Evolutionary conservation across 2,329 filamentous ascomycete genomes (phyloP), one percentile per base, ranked within the genome.

Genomic region (Pyrenophora graminea): DNA sequence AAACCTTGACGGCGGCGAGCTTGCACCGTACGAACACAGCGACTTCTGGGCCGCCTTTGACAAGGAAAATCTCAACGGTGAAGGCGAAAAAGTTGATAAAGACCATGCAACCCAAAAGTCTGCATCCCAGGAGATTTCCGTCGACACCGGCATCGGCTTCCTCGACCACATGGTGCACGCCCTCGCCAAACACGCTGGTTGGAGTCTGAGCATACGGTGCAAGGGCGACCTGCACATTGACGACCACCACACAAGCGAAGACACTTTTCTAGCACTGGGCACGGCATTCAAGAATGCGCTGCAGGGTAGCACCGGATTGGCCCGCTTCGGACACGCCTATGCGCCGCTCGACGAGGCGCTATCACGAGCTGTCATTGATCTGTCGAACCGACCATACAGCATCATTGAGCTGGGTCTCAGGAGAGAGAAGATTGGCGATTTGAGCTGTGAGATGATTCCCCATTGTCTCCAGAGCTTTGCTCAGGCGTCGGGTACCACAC

Each of bases 121-220:
- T 63, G 86, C 88, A 62, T 89, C 87, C 36, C 94, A 97, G 76
- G 86, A 85, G 54, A 97, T 97, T 71, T 85, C 85, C 69, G 82
- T 97, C 61, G 87, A 90, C 80, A 96, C 93, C 0, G 94, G 94
- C 59, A 96, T 99, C 74, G 94, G 94, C 53, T 99, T 99, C 77
- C 82, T 99, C 49, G 94, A 99, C 78, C 94, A 99, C 80, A 97
- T 99, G 93, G 83, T 97, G 43, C 94, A 99, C 76, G 94, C 94
- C 5, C 82, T 97, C 48, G 90, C 94, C 43, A 97, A 99, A 77
- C 94, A 99, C 77, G 86, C 89, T 5, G 93, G 94, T 57, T 97
- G 93, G 94, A 94, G 89, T 78, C 77, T 99, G 64, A 85, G 85
- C 27, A 79, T 99, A 50, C 81, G 85, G 59, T 95, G 91, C 75